Base-by-base conservation (phyloP, 2,329 filamentous ascomycete genomes). In the Paraconiothyrium brasiliense region DNA sequence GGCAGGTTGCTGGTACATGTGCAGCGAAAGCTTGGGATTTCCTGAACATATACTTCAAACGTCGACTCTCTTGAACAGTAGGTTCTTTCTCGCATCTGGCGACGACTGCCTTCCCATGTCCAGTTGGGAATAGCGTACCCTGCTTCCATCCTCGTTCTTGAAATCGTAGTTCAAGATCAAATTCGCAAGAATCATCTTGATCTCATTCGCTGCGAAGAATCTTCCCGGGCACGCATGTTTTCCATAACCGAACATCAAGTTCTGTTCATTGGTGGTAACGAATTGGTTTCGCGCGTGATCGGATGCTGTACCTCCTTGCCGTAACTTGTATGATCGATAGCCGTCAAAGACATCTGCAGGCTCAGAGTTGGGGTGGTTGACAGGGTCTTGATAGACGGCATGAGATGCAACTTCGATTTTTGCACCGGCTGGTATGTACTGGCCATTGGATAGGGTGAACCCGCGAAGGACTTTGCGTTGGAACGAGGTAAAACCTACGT, bases 371-470 rank as follows among this genome's bases (percentile, higher is more conserved):
- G 73, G 71, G 59, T 71, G 77, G 59, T 66, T 39, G 0, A 44
- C 39, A 0, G 61, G 52, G 55, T 78, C 75, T 11, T 59, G 48
- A 63, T 74, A 71, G 49, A 77, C 58, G 47, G 72, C 74, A 14
- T 67, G 57, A 0, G 71, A 61, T 41, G 76, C 71, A 3, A 69
- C 65, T 64, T 79, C 77, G 47, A 81, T 64, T 9, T 67, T 56
- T 27, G 71, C 69, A 39, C 79, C 79, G 1, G 72, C 62, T 0
- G 79, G 79, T 6, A 80, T 71, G 60, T 81, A 78, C 51, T 86
- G 83, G 16, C 86, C 86, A 69, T 85, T 85, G 48, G 84, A 86
- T 1, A 87, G 82, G 2, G 80, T 81, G 66, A 87, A 80, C 4
- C 82, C 78, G 65, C 82, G 80, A 39, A 84, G 74, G 10, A 85